These are phyloP conservation scores for Venturia oleaginea DNA, from an alignment of 2,329 filamentous ascomycete genomes.

Conservation along the genomic window DNA sequence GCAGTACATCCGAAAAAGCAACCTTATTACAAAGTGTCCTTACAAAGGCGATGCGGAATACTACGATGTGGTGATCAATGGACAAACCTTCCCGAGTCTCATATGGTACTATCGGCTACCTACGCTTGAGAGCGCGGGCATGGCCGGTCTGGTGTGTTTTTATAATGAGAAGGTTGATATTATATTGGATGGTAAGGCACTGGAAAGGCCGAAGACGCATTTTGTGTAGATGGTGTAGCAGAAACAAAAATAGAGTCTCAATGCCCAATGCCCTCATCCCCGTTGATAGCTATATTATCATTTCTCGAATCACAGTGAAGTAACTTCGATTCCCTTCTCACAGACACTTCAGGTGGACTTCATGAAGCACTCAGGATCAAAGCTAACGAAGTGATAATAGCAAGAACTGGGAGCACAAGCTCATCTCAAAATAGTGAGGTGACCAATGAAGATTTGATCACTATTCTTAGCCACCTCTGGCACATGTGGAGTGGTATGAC, in stretches of 20 bases:
- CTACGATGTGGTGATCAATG: slow-evolving; percentile 44
- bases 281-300: neutral
- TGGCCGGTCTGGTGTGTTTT: slow-evolving; percentile 53
- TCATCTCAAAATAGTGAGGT: too few species aligned
- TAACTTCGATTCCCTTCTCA: too few species aligned
- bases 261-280: too few species aligned
- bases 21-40: slow-evolving; percentile 50
- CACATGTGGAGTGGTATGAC: too few species aligned
- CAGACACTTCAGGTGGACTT: too few species aligned
- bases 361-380: too few species aligned
- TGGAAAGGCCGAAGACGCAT: slow-evolving; percentile 24
- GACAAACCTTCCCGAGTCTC: slow-evolving; percentile 15
- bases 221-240: slow-evolving; percentile 16
- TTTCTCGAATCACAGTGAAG: neutral
- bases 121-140: slow-evolving; percentile 44
- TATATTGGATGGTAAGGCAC: slow-evolving; percentile 43
- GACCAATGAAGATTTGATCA: too few species aligned
- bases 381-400: too few species aligned
- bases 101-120: slow-evolving; percentile 57
- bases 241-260: neutral
- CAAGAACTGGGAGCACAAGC: too few species aligned
- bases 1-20: slow-evolving; percentile 39
- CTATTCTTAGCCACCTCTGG: too few species aligned
- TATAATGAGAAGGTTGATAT: slow-evolving; percentile 62
- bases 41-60: slow-evolving; percentile 61